Conservation (phyloP, 2,329 filamentous ascomycete genomes). For the Apiospora phragmitis region DNA sequence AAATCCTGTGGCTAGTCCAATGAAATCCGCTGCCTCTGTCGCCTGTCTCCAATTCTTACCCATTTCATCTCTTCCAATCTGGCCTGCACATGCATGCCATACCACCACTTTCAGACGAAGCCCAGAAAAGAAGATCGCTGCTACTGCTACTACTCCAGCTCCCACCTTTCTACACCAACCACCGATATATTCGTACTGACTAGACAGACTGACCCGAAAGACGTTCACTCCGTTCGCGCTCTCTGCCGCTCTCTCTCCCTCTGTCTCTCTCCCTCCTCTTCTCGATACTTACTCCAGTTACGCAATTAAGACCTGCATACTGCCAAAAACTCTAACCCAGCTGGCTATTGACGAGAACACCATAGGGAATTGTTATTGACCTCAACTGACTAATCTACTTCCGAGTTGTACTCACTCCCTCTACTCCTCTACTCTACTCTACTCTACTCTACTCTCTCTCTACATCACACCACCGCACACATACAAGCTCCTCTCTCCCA, state of each 20-base stretch:
- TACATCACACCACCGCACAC: not conserved
- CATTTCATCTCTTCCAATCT: not conserved
- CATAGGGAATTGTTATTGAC: not conserved
- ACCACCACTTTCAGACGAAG: not conserved
- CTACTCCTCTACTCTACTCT: not conserved
- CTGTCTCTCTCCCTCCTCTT: not conserved
- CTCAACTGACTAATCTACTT: not conserved
- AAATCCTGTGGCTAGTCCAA: slow-evolving; percentile 12
- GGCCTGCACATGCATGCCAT: slow-evolving; percentile 4
- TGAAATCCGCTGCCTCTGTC: not conserved
- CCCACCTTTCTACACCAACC: slow-evolving; percentile 1
- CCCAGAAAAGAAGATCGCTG: slow-evolving; percentile 4
- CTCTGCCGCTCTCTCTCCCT: not conserved
- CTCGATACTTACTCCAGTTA: not conserved
- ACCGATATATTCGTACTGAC: not conserved
- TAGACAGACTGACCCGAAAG: slow-evolving; percentile 8
- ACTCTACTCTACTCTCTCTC: not conserved
- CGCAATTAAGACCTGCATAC: slow-evolving; percentile 10
- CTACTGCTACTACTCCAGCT: not conserved
- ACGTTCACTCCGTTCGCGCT: slow-evolving; percentile 1
- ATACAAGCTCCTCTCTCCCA: not conserved
- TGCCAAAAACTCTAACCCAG: not conserved
- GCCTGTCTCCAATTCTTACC: not conserved
- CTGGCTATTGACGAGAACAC: not conserved
- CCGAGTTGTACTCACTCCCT: not conserved